Evolutionary conservation across 208 protist species (phyloP).

Genomic region (Acanthamoeba culbertsoni): DNA sequence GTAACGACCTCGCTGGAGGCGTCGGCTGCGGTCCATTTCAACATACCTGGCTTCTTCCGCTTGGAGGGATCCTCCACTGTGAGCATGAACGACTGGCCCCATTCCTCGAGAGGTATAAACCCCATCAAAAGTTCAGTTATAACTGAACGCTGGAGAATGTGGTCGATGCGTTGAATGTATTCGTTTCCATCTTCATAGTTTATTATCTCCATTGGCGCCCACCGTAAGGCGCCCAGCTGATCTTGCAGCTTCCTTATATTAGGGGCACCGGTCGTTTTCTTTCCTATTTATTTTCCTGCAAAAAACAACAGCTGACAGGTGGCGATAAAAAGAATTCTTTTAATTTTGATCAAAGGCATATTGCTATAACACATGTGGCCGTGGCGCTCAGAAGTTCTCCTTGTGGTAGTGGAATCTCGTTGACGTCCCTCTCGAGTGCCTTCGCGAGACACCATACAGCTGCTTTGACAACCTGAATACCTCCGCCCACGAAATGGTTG

Average conservation of each 20-base stretch:
- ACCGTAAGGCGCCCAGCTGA: too few relatives aligned
- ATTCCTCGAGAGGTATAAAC: slow-evolving; percentile 35
- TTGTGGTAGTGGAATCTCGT: slow-evolving; percentile 76
- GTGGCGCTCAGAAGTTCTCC: slow-evolving; percentile 78
- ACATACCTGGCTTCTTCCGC: background rate
- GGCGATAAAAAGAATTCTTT: too few relatives aligned
- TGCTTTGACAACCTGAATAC: slow-evolving; percentile 70
- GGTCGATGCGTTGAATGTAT: slow-evolving; percentile 20
- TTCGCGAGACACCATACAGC: slow-evolving; percentile 64
- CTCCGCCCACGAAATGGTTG: slow-evolving; percentile 69
- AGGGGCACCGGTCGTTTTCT: too few relatives aligned
- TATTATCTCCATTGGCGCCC: slow-evolving; percentile 5
- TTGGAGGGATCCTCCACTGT: background rate
- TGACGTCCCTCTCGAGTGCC: slow-evolving; percentile 61
- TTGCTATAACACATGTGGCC: too few relatives aligned
- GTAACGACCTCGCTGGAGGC: background rate
- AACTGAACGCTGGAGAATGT: background rate
- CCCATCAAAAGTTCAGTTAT: slow-evolving; percentile 36
- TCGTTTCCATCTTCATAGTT: background rate
- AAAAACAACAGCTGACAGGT: too few relatives aligned
- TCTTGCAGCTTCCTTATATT: too few relatives aligned
- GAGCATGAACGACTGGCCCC: slow-evolving; percentile 39
- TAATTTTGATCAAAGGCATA: too few relatives aligned
- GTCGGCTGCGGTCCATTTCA: too few relatives aligned
- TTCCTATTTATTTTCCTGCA: too few relatives aligned